These are phyloP conservation scores for Teratosphaeria viscida DNA, from an alignment of 2,329 filamentous ascomycete genomes.

Conservation along the genomic window DNA sequence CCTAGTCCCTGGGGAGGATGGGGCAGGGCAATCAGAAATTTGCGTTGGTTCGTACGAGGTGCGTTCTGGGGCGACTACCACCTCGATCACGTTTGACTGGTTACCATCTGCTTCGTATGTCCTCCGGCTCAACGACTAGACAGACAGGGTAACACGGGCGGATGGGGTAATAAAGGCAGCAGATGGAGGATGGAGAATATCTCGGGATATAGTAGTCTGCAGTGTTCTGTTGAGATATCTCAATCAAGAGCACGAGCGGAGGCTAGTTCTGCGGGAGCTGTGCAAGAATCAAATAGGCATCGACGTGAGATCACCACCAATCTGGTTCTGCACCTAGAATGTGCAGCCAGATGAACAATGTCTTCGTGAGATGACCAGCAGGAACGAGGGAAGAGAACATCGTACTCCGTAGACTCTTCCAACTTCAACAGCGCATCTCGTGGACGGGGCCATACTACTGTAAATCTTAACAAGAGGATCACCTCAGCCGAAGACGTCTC, in stretches of 20 bases:
- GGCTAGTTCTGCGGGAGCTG: too few relatives aligned
- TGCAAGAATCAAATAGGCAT: too few relatives aligned
- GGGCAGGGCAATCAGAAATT: neutral
- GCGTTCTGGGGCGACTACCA: neutral
- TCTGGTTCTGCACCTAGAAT: too few relatives aligned
- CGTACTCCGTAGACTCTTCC: neutral
- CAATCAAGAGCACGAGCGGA: too few relatives aligned
- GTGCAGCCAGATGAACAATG: too few relatives aligned
- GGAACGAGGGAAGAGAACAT: too few relatives aligned
- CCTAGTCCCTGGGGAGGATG: neutral
- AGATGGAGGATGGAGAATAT: neutral
- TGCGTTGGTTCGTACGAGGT: neutral
- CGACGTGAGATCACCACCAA: too few relatives aligned
- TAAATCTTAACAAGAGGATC: neutral
- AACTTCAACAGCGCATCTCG: neutral
- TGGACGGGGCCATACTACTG: neutral
- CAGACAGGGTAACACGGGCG: neutral
- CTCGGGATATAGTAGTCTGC: neutral
- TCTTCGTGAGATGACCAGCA: too few relatives aligned
- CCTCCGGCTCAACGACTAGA: neutral
- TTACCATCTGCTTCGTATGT: neutral
- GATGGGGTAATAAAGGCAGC: neutral
- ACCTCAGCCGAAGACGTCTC: neutral
- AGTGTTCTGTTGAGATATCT: neutral
- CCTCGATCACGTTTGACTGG: neutral